Evolutionary conservation across 495 filamentous ascomycete species (phyloP), one percentile per base, ranked within the genome.

Genomic region (Ramalina intermedia): DNA sequence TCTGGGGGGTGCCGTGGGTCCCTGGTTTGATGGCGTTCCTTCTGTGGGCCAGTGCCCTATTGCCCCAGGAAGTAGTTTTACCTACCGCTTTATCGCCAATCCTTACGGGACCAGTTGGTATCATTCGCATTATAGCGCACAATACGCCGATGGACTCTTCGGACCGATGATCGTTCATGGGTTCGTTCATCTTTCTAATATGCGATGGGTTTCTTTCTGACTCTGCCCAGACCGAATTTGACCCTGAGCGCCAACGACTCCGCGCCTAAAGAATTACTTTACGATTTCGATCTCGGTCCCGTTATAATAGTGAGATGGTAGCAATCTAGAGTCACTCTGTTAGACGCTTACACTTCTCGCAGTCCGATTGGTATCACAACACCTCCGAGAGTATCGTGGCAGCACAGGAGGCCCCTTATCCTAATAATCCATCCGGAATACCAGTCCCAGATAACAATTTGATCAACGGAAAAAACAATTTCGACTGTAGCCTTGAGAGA

Each of bases 391-490:
- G 14, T 21, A 48, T 48, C n/a, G 46, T 48, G 14, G 37, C 37
- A n/a, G n/a, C 14, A 40, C 37, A 48, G n/a, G 20, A 48, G 18
- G 12, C 21, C 9, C 14, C 21, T 13, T 24, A n/a, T 17, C 8
- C 16, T 20, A 11, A 17, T 41, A 6, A 24, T 3, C 1, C 9
- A n/a, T 8, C 5, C 1, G 18, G 16, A 12, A 12, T 27, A 13
- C 47, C 47, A 9, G 3, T 7, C n/a, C 41, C 47, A 14, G 63
- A 71, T 21, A 74, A 63, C 48, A 69, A 62, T 43, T 52, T 76
- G 38, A 73, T 78, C 51, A 78, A 76, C 46, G 71, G 73, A 6
- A 70, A 61, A 47, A 75, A 48, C 43, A 51, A 76, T 46, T 61
- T 64, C 4, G 70, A 66, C 54, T 65, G 61, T 6, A 42, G 37